Evolutionary conservation across 257 asterid species (phyloP).

Genomic region (Capsicum pubescens): DNA sequence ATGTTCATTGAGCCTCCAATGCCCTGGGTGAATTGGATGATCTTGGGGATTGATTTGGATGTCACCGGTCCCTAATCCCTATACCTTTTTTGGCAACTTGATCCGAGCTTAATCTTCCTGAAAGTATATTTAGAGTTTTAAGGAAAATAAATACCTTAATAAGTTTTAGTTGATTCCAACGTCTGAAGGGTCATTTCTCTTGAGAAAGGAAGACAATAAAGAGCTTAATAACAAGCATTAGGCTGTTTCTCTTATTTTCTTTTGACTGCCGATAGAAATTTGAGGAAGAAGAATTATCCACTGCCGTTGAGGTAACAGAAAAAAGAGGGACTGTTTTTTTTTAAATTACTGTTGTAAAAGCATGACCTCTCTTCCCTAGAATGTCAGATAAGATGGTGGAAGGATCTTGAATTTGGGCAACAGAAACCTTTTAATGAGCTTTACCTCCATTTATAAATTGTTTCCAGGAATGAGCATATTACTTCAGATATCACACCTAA

Average conservation of each 20-base stretch:
- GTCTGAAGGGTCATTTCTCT: conserved; percentile 23
- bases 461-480: conserved; percentile 6
- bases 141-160: neutral
- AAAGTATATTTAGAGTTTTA: neutral
- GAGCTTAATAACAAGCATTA: neutral
- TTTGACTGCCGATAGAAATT: neutral
- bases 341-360: neutral
- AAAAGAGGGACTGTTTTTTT: neutral
- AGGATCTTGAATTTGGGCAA: neutral
- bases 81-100: conserved; percentile 6
- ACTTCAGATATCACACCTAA: conserved; percentile 18
- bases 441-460: neutral
- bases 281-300: conserved; percentile 13
- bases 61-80: neutral
- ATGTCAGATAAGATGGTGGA: neutral
- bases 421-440: neutral
- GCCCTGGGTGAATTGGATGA: conserved; percentile 4
- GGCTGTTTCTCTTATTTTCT: neutral
- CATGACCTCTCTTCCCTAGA: neutral
- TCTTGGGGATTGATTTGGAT: conserved; percentile 22
- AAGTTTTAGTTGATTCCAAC: neutral
- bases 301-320: neutral
- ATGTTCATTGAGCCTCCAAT: neutral
- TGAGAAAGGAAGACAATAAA: conserved; percentile 12
- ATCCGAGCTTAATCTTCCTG: conserved; percentile 13